Base-by-base conservation (phyloP, 192 early-diverging fungal species). In the Coemansia javaensis region DNA sequence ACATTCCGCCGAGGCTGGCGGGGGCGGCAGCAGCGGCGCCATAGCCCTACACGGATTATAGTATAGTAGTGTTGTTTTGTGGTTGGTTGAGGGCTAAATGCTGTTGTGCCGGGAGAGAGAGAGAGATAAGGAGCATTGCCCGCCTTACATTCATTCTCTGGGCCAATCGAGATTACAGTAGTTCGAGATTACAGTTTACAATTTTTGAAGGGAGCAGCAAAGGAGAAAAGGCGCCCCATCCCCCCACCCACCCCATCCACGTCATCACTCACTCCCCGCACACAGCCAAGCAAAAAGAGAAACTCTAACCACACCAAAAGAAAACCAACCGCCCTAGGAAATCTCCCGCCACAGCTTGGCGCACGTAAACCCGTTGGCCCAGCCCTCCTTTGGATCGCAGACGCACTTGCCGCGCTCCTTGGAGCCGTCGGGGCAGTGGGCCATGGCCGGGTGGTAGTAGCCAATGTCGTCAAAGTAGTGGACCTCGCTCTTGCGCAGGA, bases 381-480 rank as follows among this genome's bases (percentile, higher is more conserved):
- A 57, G 23, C 64, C 64, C 7, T 68, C 58, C 9, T 51, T 49
- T 3, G 63, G 40, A 36, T 75, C 59, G 39, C 71, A 75, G 22
- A 75, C 51, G 32, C 71, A 75, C 45, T 50, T 56, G 40, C 64
- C 64, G 21, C 59, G 54, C 34, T 56, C 54, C 21, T 44, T 59
- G 17, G 73, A 69, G 18, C 78, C 75, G 10, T 56, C 64, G 0
- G 73, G 73, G 15, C 73, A 76, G 12, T 50, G 56, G 10, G 35
- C 32, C 50, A 75, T 68, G 11, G 46, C 44, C 4, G 61, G 63
- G 41, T 82, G 80, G 31, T 48, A 57, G 56, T 85, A 85, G 2
- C 83, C 85, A 41, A 87, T 85, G 50, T 85, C 80, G 49, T 87
- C 68, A 59, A 88, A 88, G 57, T 75, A 88, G 40, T 85, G 83